Evolutionary conservation across 495 filamentous ascomycete genomes (phyloP).

Genomic region (Podospora bellae-mahoneyi): DNA sequence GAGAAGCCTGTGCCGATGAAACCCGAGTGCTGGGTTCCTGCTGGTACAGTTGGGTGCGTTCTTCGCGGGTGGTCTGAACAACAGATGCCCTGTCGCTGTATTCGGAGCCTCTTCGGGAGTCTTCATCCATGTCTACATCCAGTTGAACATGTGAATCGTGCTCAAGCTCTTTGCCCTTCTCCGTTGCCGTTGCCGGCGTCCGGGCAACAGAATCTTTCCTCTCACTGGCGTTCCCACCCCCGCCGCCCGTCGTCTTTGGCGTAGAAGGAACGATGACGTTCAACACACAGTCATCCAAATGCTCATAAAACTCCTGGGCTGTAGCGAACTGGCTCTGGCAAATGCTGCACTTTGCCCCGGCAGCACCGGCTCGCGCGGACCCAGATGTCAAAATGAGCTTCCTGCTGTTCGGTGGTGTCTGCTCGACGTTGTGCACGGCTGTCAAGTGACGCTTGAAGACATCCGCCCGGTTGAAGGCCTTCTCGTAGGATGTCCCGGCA

Average conservation of each 20-base stretch:
- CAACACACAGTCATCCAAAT: slow-evolving; percentile 95
- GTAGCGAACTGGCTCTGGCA: slow-evolving; percentile 85
- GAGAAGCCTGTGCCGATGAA: not conserved
- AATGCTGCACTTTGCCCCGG: slow-evolving; percentile 91
- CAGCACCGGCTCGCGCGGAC: slow-evolving; percentile 41
- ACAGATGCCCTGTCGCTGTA: not conserved
- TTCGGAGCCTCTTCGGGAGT: not conserved
- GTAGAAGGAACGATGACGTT: slow-evolving; percentile 88
- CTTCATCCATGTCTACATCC: not conserved
- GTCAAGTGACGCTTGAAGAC: slow-evolving; percentile 98
- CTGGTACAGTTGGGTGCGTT: not conserved
- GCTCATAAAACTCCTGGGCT: slow-evolving; percentile 97
- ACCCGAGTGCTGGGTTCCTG: slow-evolving; percentile 1
- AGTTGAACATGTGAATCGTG: slow-evolving; percentile 12
- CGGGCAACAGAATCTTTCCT: slow-evolving; percentile 30
- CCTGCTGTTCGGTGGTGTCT: slow-evolving; percentile 90
- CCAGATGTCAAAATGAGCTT: slow-evolving; percentile 49
- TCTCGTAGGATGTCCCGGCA: slow-evolving; percentile 86
- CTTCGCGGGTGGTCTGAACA: not conserved
- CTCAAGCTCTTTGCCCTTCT: slow-evolving; percentile 32
- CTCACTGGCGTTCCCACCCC: slow-evolving; percentile 18
- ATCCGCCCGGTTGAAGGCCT: slow-evolving; percentile 97
- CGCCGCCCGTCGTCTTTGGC: slow-evolving; percentile 49
- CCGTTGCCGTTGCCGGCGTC: slow-evolving; percentile 30
- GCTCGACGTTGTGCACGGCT: slow-evolving; percentile 89